A percentile compares a stretch with the other conserved stretches of the same genome.
Evolutionary conservation across 306 rosid genomes (phyloP).

Genomic region (Glycine tomentella): DNA sequence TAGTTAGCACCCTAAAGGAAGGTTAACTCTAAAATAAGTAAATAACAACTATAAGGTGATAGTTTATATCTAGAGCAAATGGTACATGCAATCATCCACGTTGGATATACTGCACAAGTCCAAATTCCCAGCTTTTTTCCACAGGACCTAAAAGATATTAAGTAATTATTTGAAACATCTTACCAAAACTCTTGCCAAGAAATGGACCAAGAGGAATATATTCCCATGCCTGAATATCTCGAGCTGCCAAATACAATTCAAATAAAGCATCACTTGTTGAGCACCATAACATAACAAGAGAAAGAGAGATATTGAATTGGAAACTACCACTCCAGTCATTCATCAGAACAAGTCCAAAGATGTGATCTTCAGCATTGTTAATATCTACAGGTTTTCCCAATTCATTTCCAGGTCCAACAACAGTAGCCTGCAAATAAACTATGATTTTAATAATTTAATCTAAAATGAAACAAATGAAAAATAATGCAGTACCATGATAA

Average conservation of each 20-base stretch:
- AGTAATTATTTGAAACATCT: conserved; percentile 41
- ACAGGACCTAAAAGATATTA: not conserved
- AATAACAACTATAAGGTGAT: conserved; percentile 6
- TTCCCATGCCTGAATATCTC: conserved; percentile 99
- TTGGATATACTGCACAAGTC: not conserved
- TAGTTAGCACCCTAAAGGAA: conserved; percentile 29
- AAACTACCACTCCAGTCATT: conserved; percentile 97
- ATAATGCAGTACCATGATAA: conserved; percentile 20
- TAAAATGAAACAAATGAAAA: conserved; percentile 20
- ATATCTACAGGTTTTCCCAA: conserved; percentile 89
- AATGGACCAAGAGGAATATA: conserved; percentile 97
- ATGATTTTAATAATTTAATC: conserved; percentile 13
- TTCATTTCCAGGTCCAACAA: conserved; percentile 95
- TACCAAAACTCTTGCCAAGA: conserved; percentile 95
- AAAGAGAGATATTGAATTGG: conserved; percentile 30
- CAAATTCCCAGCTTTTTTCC: conserved; percentile 36
- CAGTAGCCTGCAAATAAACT: conserved; percentile 72
- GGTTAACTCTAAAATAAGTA: conserved; percentile 29
- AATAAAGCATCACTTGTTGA: conserved; percentile 23
- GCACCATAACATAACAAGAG: not conserved
- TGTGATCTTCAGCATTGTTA: conserved; percentile 85
- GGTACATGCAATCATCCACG: conserved; percentile 31
- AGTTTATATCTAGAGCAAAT: conserved; percentile 25
- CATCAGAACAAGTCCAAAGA: conserved; percentile 83
- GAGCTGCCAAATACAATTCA: conserved; percentile 72